Evolutionary conservation across 148 eudicot species (phyloP).

Genomic region (Rhododendron griersonianum): DNA sequence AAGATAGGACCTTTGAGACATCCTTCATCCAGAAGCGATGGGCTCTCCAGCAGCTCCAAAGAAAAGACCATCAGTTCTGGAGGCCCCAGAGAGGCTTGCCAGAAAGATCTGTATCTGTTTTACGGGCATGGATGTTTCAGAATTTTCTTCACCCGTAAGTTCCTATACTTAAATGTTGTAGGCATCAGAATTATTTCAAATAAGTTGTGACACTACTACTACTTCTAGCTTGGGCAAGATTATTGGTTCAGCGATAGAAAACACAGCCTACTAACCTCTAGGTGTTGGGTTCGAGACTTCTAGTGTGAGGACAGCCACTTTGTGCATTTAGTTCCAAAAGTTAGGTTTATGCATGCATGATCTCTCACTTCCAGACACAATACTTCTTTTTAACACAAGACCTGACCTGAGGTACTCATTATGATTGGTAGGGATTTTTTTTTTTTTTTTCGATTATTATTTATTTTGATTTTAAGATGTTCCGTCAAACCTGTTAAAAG

Average conservation of each 20-base stretch:
- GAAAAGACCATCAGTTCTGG: conserved; percentile 83
- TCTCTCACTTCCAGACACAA: neutral
- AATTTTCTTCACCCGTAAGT: conserved; percentile 94
- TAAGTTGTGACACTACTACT: neutral
- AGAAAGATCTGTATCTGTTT: conserved; percentile 84
- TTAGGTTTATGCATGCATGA: neutral
- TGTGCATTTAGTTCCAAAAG: neutral
- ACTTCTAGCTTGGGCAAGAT: neutral
- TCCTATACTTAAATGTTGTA: neutral
- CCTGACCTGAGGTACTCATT: neutral
- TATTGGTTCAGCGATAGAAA: neutral
- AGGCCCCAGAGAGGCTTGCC: conserved; percentile 98
- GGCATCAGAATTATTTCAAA: neutral
- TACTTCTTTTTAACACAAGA: neutral
- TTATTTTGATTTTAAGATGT: neutral
- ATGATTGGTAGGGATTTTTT: neutral
- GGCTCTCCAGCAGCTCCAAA: conserved; percentile 76
- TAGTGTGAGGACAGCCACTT: neutral
- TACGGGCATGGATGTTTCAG: conserved; percentile 96
- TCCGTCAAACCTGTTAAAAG: neutral
- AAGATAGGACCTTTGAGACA: conserved; percentile 46
- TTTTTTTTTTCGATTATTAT: no score
- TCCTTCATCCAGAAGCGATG: conserved; percentile 79
- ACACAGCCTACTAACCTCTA: neutral
- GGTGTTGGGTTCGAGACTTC: neutral